Conservation (phyloP, 1,284 basidiomycete species). For the Ceratorhiza oryzae-sativae region DNA sequence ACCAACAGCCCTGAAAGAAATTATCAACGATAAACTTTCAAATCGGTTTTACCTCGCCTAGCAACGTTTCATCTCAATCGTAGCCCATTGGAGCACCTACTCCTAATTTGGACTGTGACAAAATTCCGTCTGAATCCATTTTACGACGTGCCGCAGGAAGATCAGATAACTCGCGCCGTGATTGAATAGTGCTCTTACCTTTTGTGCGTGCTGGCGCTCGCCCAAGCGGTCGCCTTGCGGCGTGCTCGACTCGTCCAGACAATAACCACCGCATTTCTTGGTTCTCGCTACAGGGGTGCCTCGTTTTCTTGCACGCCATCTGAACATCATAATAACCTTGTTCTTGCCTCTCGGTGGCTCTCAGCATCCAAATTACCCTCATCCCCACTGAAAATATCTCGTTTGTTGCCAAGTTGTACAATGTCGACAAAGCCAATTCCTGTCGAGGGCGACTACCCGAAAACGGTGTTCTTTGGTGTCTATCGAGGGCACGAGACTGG, state of each 20-base stretch:
- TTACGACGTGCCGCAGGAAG: not conserved
- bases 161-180: not conserved
- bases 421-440: not conserved
- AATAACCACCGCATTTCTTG: not conserved
- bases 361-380: not conserved
- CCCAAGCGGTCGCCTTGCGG: not conserved
- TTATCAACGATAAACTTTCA: not conserved
- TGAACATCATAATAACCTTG: not conserved
- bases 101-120: not conserved
- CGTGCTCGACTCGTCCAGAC: not conserved
- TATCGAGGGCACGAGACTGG: constrained; percentile 1
- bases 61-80: not conserved
- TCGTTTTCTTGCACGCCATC: not conserved
- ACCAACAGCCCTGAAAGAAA: not conserved
- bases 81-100: too few relatives aligned
- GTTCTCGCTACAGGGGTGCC: not conserved
- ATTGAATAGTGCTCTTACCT: not conserved
- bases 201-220: not conserved
- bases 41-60: not conserved
- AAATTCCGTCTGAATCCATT: constrained; percentile 7
- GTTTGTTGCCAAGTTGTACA: not conserved
- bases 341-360: not conserved
- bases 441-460: not conserved
- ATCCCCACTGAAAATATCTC: not conserved
- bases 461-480: constrained; percentile 15